Percentiles rank a stretch among this genome's conserved stretches.
Evolutionary conservation across 1,284 basidiomycete genomes (phyloP).

Genomic region (Puccinia horiana): DNA sequence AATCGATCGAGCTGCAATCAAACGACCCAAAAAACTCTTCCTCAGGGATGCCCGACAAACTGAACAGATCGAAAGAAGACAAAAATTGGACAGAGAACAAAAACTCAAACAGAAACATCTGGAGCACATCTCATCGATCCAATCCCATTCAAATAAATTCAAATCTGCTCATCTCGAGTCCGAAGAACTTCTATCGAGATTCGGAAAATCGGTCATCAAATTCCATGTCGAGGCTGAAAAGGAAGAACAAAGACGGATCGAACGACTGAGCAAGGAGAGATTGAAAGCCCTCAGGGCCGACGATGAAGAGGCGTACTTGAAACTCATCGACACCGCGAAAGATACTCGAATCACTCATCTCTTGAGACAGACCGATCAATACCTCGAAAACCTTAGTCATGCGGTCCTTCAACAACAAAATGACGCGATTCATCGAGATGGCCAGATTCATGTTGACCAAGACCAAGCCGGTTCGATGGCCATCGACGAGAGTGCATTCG

Average conservation of each 20-base stretch:
- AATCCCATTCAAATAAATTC: conserved; percentile 75
- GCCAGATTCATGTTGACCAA: conserved; percentile 52
- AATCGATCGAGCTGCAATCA: conserved; percentile 86
- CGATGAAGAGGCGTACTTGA: conserved; percentile 99
- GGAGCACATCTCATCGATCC: conserved; percentile 86
- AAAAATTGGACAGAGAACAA: conserved; percentile 86
- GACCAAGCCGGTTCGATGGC: conserved; percentile 40
- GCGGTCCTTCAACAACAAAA: conserved; percentile 93
- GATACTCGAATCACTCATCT: conserved; percentile 98
- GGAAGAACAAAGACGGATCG: conserved; percentile 69
- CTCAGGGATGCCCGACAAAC: conserved; percentile 86
- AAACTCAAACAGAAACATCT: conserved; percentile 95
- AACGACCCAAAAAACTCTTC: conserved; percentile 80
- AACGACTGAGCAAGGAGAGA: conserved; percentile 95
- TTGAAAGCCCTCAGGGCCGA: conserved; percentile 95
- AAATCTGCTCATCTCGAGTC: conserved; percentile 67
- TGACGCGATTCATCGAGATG: conserved; percentile 65
- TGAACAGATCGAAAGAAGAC: conserved; percentile 86
- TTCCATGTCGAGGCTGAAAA: conserved; percentile 61
- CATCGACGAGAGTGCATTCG: conserved; percentile 56
- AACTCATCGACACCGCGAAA: conserved; percentile 98
- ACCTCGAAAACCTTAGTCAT: conserved; percentile 90
- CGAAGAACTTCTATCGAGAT: conserved; percentile 50
- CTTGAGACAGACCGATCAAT: conserved; percentile 88
- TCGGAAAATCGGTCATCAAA: conserved; percentile 61